A percentile compares a stretch with the other conserved stretches of the same genome.
These are phyloP conservation scores for Aspergillus persii DNA, from an alignment of 2,329 filamentous ascomycete genomes.

Conservation along the genomic window DNA sequence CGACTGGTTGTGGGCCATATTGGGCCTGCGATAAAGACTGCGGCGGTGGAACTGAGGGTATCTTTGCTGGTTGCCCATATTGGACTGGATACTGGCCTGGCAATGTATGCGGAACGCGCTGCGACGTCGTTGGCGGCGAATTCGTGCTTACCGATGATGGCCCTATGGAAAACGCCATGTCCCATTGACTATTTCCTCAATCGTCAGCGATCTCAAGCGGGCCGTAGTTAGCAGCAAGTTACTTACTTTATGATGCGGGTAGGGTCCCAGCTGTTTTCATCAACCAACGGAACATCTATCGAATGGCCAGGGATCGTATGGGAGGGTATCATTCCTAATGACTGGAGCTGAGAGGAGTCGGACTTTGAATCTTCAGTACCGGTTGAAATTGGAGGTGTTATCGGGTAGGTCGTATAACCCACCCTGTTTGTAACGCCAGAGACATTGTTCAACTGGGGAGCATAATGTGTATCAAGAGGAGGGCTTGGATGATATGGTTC, in stretches of 20 bases:
- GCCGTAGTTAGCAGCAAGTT: not conserved
- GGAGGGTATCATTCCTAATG: constrained; percentile 43
- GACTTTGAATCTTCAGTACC: constrained; percentile 71
- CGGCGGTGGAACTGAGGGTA: constrained; percentile 27
- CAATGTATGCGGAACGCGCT: constrained; percentile 26
- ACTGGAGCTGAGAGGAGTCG: constrained; percentile 73
- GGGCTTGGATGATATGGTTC: constrained; percentile 63
- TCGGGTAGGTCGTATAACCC: constrained; percentile 61
- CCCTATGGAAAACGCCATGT: constrained; percentile 83
- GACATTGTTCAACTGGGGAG: constrained; percentile 50
- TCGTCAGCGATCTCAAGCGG: not conserved
- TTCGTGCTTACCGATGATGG: constrained; percentile 41
- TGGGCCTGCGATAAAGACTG: constrained; percentile 35
- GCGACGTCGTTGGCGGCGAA: constrained; percentile 42
- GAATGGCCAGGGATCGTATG: constrained; percentile 39
- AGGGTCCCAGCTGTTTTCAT: constrained; percentile 78
- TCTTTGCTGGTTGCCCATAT: constrained; percentile 31
- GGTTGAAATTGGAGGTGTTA: constrained; percentile 76
- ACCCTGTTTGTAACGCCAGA: constrained; percentile 44
- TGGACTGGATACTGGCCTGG: constrained; percentile 35
- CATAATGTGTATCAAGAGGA: constrained; percentile 49
- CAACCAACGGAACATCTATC: constrained; percentile 57
- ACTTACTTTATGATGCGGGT: constrained; percentile 84
- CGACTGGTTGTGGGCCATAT: constrained; percentile 32
- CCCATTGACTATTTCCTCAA: constrained; percentile 71